Evolutionary conservation across 1,139 yeast genomes (phyloP).

Genomic region (Debaryomyces psychrophilus): DNA sequence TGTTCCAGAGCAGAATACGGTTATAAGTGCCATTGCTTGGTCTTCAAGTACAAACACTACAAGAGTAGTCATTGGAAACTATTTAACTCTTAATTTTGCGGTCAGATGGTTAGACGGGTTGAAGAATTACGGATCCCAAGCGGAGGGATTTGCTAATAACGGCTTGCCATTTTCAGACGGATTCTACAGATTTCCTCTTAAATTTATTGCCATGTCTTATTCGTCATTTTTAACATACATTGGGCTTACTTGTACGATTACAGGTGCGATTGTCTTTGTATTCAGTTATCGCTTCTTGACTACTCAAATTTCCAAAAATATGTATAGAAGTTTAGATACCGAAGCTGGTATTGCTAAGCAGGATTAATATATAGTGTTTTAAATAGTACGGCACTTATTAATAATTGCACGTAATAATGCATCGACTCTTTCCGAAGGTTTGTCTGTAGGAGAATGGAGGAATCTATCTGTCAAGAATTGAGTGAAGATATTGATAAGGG

Average conservation of each 20-base stretch:
- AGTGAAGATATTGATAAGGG: constrained; percentile 50
- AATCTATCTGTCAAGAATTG: constrained; percentile 39
- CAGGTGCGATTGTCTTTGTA: constrained; percentile 30
- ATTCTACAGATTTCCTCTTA: constrained; percentile 43
- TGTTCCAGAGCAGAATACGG: constrained; percentile 35
- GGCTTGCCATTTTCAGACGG: constrained; percentile 46
- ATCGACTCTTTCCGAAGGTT: constrained; percentile 28
- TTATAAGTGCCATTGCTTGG: constrained; percentile 61
- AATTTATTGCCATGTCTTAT: constrained; percentile 33
- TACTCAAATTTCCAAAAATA: constrained; percentile 22
- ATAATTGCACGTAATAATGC: constrained; percentile 44
- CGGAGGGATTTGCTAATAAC: constrained; percentile 16
- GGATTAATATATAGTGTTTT: constrained; percentile 22
- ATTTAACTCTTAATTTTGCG: constrained; percentile 58
- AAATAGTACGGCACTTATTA: constrained; percentile 34
- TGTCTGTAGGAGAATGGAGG: constrained; percentile 19
- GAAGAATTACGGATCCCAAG: constrained; percentile 22
- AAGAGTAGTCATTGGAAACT: constrained; percentile 67
- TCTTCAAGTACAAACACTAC: constrained; percentile 66
- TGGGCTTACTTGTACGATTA: constrained; percentile 26
- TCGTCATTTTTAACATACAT: constrained; percentile 26
- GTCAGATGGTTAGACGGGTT: constrained; percentile 57
- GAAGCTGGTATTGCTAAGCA: constrained; percentile 32
- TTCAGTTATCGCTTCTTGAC: constrained; percentile 28
- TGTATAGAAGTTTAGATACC: constrained; percentile 26